phyloP scores from a whole-genome alignment of 1,139 yeast species.

The Magnusiomyces ingens region DNA sequence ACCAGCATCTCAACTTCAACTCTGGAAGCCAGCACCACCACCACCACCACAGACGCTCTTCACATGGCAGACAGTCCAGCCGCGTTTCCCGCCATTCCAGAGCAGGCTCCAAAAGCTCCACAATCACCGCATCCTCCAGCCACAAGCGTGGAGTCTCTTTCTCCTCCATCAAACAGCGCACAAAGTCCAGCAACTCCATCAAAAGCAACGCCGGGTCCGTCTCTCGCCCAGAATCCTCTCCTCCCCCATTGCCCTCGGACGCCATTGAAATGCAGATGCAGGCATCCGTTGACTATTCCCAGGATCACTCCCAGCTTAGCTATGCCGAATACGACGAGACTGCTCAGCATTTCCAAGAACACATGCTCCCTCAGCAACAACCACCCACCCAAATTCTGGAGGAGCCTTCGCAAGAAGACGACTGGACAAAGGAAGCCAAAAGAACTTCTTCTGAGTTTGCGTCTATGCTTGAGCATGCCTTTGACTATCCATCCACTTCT shows the following conservation, averaged over 20 bases:
- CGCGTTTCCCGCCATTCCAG: constrained; percentile 5
- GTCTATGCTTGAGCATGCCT: constrained; percentile 16
- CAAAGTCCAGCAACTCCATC: constrained; percentile 6
- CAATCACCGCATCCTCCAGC: constrained; percentile 5
- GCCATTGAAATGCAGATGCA: constrained; percentile 8
- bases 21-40: neutral
- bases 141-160: constrained; percentile 10
- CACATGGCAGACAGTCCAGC: constrained; percentile 8
- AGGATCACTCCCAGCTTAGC: no score
- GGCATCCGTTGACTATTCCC: no score
- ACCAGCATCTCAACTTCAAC: neutral
- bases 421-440: constrained; percentile 4
- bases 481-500: constrained; percentile 7
- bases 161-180: constrained; percentile 3
- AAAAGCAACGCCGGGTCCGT: neutral
- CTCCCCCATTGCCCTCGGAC: constrained; percentile 15
- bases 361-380: neutral
- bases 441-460: constrained; percentile 13
- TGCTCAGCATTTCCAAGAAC: neutral
- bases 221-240: constrained; percentile 5
- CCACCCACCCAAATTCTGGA: neutral
- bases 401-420: neutral
- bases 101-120: constrained; percentile 7
- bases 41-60: constrained; percentile 5
- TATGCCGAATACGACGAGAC: no score